Evolutionary conservation across 257 asterid genomes (phyloP), one percentile per base, ranked within the genome.

Genomic region (Nicotiana obtusifolia): DNA sequence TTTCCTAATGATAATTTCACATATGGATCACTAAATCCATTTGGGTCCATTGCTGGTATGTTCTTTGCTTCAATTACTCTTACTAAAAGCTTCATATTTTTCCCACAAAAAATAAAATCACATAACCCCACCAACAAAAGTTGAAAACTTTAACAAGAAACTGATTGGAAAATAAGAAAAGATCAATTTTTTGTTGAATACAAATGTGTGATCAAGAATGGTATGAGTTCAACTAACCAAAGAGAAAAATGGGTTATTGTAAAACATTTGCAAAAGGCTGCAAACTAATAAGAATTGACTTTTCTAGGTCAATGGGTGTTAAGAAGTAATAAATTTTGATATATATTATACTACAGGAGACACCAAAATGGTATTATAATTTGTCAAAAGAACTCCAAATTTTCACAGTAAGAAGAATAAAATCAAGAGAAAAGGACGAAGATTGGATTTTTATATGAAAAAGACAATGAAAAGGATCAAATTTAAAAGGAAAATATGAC

Each of bases 1-100:
- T 80, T 96, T 28, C 98, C 99, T 86, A 96, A 64, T 89, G 91
- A 95, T 83, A 96, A 84, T 82, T 91, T 96, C 44, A 93, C 99
- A 81, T 96, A 96, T 33, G 99, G 98, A 87, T 96, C 98, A 87
- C 97, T 94, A 69, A 89, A 90, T 26, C 98, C 99, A 87, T 94
- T 96, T 19, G 90, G 92, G 88, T 94, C 97, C 88, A 90, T 87
- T 64, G 98, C 91, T 66, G 98, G 98, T 79, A 96, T 83, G 60
- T 93, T 89, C 67, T 83, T 89, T 0, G 95, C 99, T 82, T 94
- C 99, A 24, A 93, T 96, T n/a, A 89, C 98, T 3, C 99, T 94
- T 69, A 96, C 97, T 86, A 96, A 87, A 28, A 96, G 95, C 93
- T 92, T 91, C 98, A 94, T 93, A 64, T 78, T 82, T 33, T 41